Evolutionary conservation across 2,329 filamentous ascomycete genomes (phyloP), one percentile per base, ranked within the genome.

Genomic region (Fusarium incarnatum): DNA sequence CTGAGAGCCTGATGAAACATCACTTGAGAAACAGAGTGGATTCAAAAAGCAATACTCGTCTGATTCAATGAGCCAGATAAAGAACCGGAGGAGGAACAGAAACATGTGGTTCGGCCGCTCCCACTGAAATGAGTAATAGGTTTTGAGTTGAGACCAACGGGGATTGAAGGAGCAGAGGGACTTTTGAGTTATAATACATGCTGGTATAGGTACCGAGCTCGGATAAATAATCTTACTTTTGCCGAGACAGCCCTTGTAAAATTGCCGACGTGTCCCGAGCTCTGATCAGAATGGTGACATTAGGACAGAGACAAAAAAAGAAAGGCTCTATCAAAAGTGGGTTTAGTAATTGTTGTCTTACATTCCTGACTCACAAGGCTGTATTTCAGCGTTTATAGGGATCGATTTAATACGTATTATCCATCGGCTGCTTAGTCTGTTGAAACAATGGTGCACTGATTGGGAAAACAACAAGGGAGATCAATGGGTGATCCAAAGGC

Each of bases 301-400:
- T 2, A 2, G 16, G 18, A 34, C 8, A 18, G 2, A 18, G 16
- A 34, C 8, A 18, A 5, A 18, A 10, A 34, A 10, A 8, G 18
- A 5, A 34, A 18, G 9, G 9, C 9, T 18, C 9, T 3, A 37
- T 37, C 6, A n/a, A 11, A 37, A 12, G 9, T 37, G 9, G 18
- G 4, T 28, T 28, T 6, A 11, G 4, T 28, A 12, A 18, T 0
- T 34, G 5, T 5, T 10, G 2, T 16, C 5, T 18, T 34, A 1
- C 5, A 10, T 16, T 10, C 32, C 5, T 2, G 8, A 10, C 16
- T 18, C 2, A 18, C 5, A 18, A 10, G 9, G 5, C 27, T 28
- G 27, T 28, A 6, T 6, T 11, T 12, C 27, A 28, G 10, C 4
- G 27, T 28, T 28, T 12, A 28, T 28, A 4, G 4, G 27, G 11